These are phyloP conservation scores for Amyloporia xantha DNA, from an alignment of 768 basidiomycete genomes.

Conservation along the genomic window DNA sequence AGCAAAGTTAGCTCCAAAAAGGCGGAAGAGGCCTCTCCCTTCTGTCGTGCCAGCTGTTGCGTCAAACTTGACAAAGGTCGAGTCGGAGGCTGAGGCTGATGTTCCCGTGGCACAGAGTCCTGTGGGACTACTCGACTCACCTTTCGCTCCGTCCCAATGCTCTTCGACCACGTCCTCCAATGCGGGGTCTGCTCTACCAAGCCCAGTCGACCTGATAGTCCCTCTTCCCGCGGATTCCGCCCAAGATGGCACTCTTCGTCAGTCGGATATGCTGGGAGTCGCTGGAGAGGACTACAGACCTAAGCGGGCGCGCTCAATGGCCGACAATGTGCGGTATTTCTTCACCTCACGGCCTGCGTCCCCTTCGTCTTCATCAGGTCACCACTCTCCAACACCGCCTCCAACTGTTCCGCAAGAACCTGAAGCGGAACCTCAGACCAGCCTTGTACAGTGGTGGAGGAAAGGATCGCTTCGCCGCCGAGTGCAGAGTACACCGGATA, in stretches of 20 bases:
- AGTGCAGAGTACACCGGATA: constrained; percentile 46
- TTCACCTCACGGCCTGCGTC: constrained; percentile 45
- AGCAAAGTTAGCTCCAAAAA: constrained; percentile 7
- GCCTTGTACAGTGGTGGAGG: constrained; percentile 41
- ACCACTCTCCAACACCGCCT: constrained; percentile 9
- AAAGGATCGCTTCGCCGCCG: constrained; percentile 43
- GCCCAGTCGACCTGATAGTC: constrained; percentile 18
- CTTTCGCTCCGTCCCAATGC: constrained; percentile 18
- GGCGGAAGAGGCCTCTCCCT: constrained; percentile 14
- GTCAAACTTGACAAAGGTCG: constrained; percentile 3
- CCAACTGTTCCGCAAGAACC: constrained; percentile 10
- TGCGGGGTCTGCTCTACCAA: constrained; percentile 15
- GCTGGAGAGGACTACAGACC: constrained; percentile 25
- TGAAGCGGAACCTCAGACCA: constrained; percentile 12
- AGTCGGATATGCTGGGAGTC: constrained; percentile 23
- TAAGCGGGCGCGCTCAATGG: constrained; percentile 46
- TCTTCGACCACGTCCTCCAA: constrained; percentile 22
- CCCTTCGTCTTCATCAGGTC: constrained; percentile 21
- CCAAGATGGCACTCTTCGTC: constrained; percentile 16
- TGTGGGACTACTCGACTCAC: constrained; percentile 13
- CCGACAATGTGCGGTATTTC: constrained; percentile 55
- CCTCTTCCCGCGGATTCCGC: constrained; percentile 15
- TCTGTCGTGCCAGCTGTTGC: constrained; percentile 11
- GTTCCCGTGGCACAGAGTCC: constrained; percentile 11
- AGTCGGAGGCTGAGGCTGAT: constrained; percentile 4